Percentiles rank a stretch among this genome's conserved stretches.
Evolutionary conservation across 495 filamentous ascomycete genomes (phyloP).

Genomic region (Cercophora scortea): DNA sequence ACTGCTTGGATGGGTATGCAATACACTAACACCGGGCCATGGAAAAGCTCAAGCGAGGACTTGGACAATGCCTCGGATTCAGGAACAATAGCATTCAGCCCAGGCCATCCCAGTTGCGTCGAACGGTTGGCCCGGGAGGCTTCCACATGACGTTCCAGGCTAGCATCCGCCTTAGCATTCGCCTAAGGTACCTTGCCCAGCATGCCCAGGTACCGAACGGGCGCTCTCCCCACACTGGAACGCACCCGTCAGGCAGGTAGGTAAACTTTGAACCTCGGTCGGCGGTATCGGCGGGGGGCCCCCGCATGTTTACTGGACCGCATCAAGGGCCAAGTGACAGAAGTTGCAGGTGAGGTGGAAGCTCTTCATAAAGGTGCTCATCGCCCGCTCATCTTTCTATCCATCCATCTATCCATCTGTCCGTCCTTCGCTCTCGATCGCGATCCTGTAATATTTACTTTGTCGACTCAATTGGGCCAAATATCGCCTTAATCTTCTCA

Average conservation of each 20-base stretch:
- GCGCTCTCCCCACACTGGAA: neutral
- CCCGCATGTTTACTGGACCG: neutral
- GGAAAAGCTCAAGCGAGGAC: neutral
- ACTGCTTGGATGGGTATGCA: no score
- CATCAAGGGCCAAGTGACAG: neutral
- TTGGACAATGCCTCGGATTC: no score
- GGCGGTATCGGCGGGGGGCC: slow-evolving; percentile 9
- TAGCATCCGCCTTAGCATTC: no score
- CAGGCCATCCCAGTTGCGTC: no score
- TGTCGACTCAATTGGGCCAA: no score
- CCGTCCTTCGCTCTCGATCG: no score
- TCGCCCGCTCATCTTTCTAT: no score
- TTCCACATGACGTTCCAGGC: no score
- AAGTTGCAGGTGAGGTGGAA: neutral
- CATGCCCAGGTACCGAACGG: neutral
- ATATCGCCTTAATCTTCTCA: slow-evolving; percentile 7
- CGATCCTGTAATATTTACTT: no score
- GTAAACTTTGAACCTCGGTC: slow-evolving; percentile 13
- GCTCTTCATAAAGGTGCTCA: no score
- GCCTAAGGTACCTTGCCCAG: neutral
- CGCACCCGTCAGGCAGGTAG: neutral
- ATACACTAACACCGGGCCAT: neutral
- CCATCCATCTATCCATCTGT: no score
- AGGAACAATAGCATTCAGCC: neutral
- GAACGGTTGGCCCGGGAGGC: no score